Base-by-base conservation (phyloP, 2,329 filamentous ascomycete species). In the Colletotrichum chrysophilum region DNA sequence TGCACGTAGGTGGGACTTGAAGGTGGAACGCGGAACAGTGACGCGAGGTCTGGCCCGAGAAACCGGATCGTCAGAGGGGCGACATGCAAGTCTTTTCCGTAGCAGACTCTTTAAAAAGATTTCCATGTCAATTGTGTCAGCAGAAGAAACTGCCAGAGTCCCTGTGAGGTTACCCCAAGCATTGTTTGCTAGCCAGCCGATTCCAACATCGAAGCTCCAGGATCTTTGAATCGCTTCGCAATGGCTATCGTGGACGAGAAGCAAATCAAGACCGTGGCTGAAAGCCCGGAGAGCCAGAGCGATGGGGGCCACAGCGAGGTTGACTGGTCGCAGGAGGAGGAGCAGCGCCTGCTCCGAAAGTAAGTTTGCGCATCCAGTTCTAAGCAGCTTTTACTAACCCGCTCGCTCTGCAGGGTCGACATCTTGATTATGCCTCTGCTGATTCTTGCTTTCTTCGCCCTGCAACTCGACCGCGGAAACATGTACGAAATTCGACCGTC, bases 401-500 rank as follows among this genome's bases (percentile, higher is more conserved):
- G 32, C 7, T 4, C 5, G 3, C 12, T 30, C 30, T 38, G 21
- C 68, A 89, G 87, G 78, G 82, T 87, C 14, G 88, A 89, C 67
- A 77, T 82, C 12, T 84, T 84, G 10, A 84, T 89, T 2, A 84
- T 90, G 56, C 87, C 86, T 1, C 80, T 89, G 1, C 81, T 90
- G 6, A 83, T 87, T 21, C 79, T 89, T 0, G 86, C 85, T 2
- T 85, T 89, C 28, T 85, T 88, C 6, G 86, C 85, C 10, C 84
- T 89, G 66, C 87, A 83, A 56, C 75, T 83, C 16, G 82, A 84
- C 62, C 77, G 82, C 9, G 80, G 79, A 34, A 83, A 84, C 72
- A 82, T 90, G 84, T 82, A 75, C n/a, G 71, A 56, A 8, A 14
- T 12, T 38, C 16, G 6, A n/a, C 48, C 2, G 3, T 12, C 18